Conservation (phyloP, 257 asterid species). For the Ligustrum vulgare region DNA sequence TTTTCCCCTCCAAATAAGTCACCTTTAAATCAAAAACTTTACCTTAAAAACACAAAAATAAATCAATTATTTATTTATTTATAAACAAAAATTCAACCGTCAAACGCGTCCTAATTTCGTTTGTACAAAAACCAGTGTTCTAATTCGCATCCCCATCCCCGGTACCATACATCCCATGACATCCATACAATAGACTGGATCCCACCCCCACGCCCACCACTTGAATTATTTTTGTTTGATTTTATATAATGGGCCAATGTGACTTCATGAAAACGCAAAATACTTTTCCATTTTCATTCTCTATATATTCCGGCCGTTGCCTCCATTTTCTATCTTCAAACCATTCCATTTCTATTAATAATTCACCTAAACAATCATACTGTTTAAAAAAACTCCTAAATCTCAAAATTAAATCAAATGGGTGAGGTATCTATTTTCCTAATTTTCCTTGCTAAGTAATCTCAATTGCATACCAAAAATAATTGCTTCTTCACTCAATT, state of each 20-base stretch:
- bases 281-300: not conserved
- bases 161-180: slow-evolving; percentile 4
- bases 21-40: too few relatives aligned
- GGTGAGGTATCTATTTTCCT: slow-evolving; percentile 53
- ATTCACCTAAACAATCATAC: not conserved
- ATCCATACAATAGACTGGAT: not conserved
- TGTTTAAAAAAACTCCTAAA: not conserved
- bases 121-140: too few relatives aligned
- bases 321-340: slow-evolving; percentile 65
- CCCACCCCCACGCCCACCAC: not conserved
- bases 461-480: not conserved
- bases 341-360: slow-evolving; percentile 20
- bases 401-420: slow-evolving; percentile 33
- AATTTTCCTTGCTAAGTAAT: not conserved
- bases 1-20: too few relatives aligned
- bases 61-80: too few relatives aligned
- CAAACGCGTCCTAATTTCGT: too few relatives aligned
- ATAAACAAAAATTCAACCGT: too few relatives aligned
- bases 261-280: slow-evolving; percentile 22
- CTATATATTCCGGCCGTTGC: slow-evolving; percentile 54
- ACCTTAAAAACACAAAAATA: too few relatives aligned
- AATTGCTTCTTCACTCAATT: not conserved
- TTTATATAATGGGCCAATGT: slow-evolving; percentile 25
- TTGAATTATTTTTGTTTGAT: not conserved
- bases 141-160: slow-evolving; percentile 15